These are phyloP conservation scores for Fusarium solani-melongenae DNA, from an alignment of 2,329 filamentous ascomycete genomes.

Conservation along the genomic window DNA sequence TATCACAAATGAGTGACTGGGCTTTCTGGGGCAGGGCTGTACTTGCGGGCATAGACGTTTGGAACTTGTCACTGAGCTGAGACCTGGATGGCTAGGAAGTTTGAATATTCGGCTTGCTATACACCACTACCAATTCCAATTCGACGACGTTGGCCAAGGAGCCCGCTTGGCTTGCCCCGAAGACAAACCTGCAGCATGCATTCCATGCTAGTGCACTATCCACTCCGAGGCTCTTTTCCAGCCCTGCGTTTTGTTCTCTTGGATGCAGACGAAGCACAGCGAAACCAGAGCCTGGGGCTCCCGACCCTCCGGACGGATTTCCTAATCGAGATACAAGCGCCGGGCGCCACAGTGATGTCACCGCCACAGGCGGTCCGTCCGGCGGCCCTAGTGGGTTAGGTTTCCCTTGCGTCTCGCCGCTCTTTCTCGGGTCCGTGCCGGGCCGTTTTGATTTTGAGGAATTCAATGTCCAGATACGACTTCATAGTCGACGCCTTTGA, in stretches of 20 bases:
- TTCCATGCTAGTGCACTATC: neutral
- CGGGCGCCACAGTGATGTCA: constrained; percentile 13
- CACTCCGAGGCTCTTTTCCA: constrained; percentile 2
- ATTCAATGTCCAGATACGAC: constrained; percentile 6
- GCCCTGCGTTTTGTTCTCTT: neutral
- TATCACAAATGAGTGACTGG: neutral
- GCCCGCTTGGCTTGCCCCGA: neutral
- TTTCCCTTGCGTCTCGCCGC: constrained; percentile 2
- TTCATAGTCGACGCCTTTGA: constrained; percentile 1
- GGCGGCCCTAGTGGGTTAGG: constrained; percentile 27
- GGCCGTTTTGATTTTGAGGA: constrained; percentile 7
- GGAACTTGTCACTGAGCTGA: neutral
- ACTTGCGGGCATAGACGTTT: neutral
- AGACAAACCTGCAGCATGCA: neutral
- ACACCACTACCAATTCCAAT: neutral
- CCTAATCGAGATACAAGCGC: constrained; percentile 14
- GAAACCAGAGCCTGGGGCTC: neutral
- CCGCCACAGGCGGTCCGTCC: constrained; percentile 29
- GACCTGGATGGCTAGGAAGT: neutral
- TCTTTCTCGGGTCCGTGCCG: constrained; percentile 33
- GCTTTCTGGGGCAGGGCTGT: neutral
- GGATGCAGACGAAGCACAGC: neutral
- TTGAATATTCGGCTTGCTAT: neutral
- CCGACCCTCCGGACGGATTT: constrained; percentile 16
- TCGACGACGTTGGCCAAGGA: neutral